These are phyloP conservation scores for Helianthus annuus DNA, from an alignment of 129 eudicot genomes.

Conservation along the genomic window DNA sequence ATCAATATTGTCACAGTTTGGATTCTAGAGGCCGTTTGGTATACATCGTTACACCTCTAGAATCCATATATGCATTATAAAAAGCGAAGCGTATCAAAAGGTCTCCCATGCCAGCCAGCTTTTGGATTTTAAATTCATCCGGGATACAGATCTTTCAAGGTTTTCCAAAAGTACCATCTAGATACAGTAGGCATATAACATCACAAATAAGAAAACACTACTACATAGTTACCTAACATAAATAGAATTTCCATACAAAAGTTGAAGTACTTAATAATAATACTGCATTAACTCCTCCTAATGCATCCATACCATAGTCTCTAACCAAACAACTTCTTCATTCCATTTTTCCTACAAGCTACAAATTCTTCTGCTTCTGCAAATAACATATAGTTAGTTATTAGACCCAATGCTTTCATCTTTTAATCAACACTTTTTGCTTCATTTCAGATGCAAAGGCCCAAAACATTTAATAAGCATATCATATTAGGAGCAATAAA, in stretches of 20 bases:
- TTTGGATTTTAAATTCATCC: neutral
- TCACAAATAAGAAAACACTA: slow-evolving; percentile 6
- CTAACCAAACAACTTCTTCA: slow-evolving; percentile 12
- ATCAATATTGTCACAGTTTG: too few relatives aligned
- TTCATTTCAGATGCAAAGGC: neutral
- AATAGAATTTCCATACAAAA: slow-evolving; percentile 24
- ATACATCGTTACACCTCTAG: too few relatives aligned
- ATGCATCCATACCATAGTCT: neutral
- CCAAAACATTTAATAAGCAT: neutral
- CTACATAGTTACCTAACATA: slow-evolving; percentile 22
- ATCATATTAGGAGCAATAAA: neutral
- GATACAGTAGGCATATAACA: slow-evolving; percentile 3
- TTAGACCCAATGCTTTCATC: neutral
- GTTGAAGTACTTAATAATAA: slow-evolving; percentile 4
- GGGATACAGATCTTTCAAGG: neutral
- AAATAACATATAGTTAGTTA: slow-evolving; percentile 4
- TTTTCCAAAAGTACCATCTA: slow-evolving; percentile 10
- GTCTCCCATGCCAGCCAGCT: neutral
- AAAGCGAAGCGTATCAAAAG: neutral
- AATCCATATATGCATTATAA: neutral
- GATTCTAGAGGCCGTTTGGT: too few relatives aligned
- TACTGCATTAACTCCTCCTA: slow-evolving; percentile 26
- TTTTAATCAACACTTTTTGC: neutral
- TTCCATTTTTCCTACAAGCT: slow-evolving; percentile 34
- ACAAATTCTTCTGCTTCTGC: slow-evolving; percentile 30